Percentiles rank a stretch among this genome's conserved stretches.
Conservation (phyloP, 2,329 filamentous ascomycete genomes). For the Neofusicoccum umdonicola region DNA sequence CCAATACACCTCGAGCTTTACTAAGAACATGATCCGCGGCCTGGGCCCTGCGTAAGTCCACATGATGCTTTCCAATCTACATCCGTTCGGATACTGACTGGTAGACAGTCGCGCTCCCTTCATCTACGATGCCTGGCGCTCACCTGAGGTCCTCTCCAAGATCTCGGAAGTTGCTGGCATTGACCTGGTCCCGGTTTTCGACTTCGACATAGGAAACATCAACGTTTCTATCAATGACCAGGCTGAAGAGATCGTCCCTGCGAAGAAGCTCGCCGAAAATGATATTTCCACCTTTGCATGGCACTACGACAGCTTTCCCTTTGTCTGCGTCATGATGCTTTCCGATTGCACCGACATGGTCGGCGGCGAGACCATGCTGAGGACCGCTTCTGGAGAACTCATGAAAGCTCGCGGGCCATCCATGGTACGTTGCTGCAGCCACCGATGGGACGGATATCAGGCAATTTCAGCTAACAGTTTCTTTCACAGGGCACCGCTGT, state of each 20-base stretch:
- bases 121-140: conserved; percentile 40
- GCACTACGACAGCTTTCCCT: conserved; percentile 53
- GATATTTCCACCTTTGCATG: conserved; percentile 32
- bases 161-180: conserved; percentile 56
- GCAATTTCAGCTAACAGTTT: background rate
- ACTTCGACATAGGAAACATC: conserved; percentile 57
- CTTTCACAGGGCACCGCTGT: conserved; percentile 30
- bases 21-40: background rate
- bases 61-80: too few relatives aligned
- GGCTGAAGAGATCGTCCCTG: background rate
- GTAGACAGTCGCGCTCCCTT: conserved; percentile 17
- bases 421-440: conserved; percentile 34
- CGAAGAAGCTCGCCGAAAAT: background rate
- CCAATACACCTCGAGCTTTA: background rate
- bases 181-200: conserved; percentile 54
- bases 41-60: background rate
- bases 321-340: conserved; percentile 54
- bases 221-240: conserved; percentile 34
- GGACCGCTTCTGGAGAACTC: conserved; percentile 50
- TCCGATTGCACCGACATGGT: conserved; percentile 49
- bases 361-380: conserved; percentile 60
- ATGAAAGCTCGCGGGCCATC: conserved; percentile 45
- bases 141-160: conserved; percentile 44
- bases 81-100: background rate
- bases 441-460: too few relatives aligned